Evolutionary conservation across 148 eudicot species (phyloP).

Genomic region (Vaccinium myrtillus): DNA sequence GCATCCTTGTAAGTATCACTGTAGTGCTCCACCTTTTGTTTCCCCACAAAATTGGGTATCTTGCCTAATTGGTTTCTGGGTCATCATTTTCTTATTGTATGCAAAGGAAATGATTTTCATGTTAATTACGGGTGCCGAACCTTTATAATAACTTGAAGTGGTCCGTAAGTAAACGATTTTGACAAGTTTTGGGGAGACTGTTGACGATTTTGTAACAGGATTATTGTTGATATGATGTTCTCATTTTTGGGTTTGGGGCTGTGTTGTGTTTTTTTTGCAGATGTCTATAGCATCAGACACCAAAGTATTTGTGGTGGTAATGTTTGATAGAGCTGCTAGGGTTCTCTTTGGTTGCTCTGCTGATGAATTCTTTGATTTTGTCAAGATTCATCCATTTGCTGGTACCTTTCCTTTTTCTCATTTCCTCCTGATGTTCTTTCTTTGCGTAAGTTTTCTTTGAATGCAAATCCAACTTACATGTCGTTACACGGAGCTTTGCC

Average conservation of each 20-base stretch:
- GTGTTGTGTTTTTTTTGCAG: conserved; percentile 31
- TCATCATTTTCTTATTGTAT: neutral
- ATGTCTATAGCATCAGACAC: conserved; percentile 72
- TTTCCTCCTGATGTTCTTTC: neutral
- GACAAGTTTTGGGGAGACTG: neutral
- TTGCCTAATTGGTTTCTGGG: neutral
- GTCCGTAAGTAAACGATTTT: neutral
- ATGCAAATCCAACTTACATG: neutral
- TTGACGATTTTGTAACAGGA: neutral
- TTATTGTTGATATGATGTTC: neutral
- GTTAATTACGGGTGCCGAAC: neutral
- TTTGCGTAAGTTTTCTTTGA: neutral
- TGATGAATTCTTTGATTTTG: conserved; percentile 74
- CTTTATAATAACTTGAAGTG: neutral
- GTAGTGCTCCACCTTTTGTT: neutral
- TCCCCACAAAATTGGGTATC: neutral
- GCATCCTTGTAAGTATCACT: conserved; percentile 49
- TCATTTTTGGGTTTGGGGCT: neutral
- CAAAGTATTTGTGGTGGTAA: conserved; percentile 69
- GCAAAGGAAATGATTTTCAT: neutral
- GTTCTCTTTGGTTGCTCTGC: conserved; percentile 91
- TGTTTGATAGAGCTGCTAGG: conserved; percentile 85
- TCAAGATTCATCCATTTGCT: conserved; percentile 73
- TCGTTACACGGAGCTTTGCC: neutral
- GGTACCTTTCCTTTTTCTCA: conserved; percentile 32